Base-by-base conservation (phyloP, 129 eudicot species). In the Flaveria ramosissima region DNA sequence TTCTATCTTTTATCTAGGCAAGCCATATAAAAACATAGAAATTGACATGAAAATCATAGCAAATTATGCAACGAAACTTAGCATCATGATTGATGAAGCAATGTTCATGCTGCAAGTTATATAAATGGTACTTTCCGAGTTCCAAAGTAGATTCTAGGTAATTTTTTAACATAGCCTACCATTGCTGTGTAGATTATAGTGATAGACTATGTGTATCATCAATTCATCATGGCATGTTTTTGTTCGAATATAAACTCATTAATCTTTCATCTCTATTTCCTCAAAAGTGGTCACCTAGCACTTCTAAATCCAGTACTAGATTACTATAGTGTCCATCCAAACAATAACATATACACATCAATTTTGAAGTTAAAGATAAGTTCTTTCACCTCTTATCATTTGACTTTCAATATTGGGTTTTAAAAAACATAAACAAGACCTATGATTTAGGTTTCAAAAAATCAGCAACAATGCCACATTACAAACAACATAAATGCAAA, bases 1-100 rank as follows among this genome's bases (percentile, higher is more conserved):
- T 85, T 74, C 79, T 72, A 65, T 86, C 91, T 85, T 89, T 86
- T 76, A 92, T 80, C 97, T 95, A 83, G 32, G 77, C 57, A 73
- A 71, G 55, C 24, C 24, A 78, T 67, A 73, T 1, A 26, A 83
- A 59, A 4, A 36, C 52, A 66, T 74, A 55, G n/a, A 70, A 57
- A 11, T 36, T 65, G 50, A 71, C 36, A 86, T 74, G 63, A 73
- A 66, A 36, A 55, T 27, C 6, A 46, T 52, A 66, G 62, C 43
- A 11, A 21, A 26, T 20, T 70, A 70, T 53, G 74, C 19, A 66
- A 39, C 39, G 14, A 12, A 74, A 62, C 48, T 11, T 42, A 20
- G 62, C 10, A 63, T 47, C 71, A 6, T 16, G 13, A 75, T 46
- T 19, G 47, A 27, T 45, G 71, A n/a, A 42, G 59, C 23, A 52